A percentile compares a stretch with the other conserved stretches of the same genome.
These are phyloP conservation scores for Anaeromyces robustus DNA, from an alignment of 192 early-diverging fungal genomes.

Conservation along the genomic window DNA sequence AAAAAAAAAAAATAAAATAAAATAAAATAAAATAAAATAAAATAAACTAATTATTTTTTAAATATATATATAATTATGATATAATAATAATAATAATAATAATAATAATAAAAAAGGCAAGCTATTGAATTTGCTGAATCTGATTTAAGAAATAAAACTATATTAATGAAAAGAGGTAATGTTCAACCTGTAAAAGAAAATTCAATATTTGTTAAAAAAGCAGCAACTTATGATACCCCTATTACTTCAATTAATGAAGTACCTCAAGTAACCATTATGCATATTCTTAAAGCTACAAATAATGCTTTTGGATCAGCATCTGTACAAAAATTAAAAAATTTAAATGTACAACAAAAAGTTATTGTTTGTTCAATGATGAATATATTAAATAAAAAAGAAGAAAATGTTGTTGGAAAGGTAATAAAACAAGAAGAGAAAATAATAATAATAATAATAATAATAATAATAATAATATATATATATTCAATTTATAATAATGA, in stretches of 20 bases:
- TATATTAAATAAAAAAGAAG: slow-evolving; percentile 7
- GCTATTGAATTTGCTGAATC: slow-evolving; percentile 69
- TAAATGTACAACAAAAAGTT: slow-evolving; percentile 72
- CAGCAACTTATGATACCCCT: slow-evolving; percentile 22
- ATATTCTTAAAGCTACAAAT: slow-evolving; percentile 54
- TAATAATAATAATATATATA: too few relatives aligned
- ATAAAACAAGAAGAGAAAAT: slow-evolving; percentile 10
- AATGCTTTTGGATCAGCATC: slow-evolving; percentile 39
- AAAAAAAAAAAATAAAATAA: slow-evolving; percentile 3
- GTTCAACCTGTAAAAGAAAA: background rate
- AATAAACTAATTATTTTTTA: background rate
- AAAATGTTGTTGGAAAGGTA: background rate
- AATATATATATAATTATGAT: background rate
- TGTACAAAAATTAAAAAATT: slow-evolving; percentile 41
- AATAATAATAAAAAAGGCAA: slow-evolving; percentile 43
- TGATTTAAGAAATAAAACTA: slow-evolving; percentile 32
- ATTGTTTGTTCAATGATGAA: slow-evolving; percentile 39
- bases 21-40: background rate
- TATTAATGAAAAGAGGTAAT: slow-evolving; percentile 11
- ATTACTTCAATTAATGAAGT: slow-evolving; percentile 3
- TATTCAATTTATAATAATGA: too few relatives aligned
- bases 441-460: slow-evolving; percentile 14
- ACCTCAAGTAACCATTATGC: slow-evolving; percentile 52
- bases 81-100: too few relatives aligned
- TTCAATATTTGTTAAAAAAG: slow-evolving; percentile 3